These are phyloP conservation scores for Backusella luteola DNA, from an alignment of 192 early-diverging fungal genomes.

Conservation along the genomic window DNA sequence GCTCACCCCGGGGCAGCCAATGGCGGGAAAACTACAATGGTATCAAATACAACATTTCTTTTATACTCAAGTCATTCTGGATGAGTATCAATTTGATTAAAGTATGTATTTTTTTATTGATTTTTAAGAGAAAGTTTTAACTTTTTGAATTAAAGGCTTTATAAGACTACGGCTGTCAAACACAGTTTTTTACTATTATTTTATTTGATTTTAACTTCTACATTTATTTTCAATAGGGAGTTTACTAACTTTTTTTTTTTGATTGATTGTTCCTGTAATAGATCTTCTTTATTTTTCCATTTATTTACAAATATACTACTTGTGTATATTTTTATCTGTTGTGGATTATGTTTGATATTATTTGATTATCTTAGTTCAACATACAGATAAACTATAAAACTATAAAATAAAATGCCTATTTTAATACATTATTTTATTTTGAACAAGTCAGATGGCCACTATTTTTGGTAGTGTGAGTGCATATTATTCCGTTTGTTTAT, in stretches of 20 bases:
- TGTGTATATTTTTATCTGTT: not conserved
- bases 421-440: conserved; percentile 1
- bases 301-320: not conserved
- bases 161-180: not conserved
- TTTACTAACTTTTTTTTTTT: not conserved
- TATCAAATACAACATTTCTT: not conserved
- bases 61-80: not conserved
- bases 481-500: not conserved
- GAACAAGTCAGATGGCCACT: not conserved
- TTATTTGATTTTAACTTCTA: not conserved
- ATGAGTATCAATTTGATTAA: not conserved
- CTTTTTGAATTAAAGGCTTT: not conserved
- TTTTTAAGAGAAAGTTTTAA: not conserved
- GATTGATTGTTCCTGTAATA: not conserved
- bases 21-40: not conserved
- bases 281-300: not conserved
- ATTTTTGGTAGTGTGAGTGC: not conserved
- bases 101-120: not conserved
- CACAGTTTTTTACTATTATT: not conserved
- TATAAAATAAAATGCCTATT: not conserved
- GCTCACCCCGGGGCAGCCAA: not conserved
- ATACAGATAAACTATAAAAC: not conserved
- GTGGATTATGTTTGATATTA: not conserved
- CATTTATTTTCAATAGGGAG: not conserved
- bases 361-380: not conserved